Percentiles rank a stretch among this genome's conserved stretches.
These are phyloP conservation scores for Calvatia gigantea DNA, from an alignment of 768 basidiomycete genomes.

Conservation along the genomic window DNA sequence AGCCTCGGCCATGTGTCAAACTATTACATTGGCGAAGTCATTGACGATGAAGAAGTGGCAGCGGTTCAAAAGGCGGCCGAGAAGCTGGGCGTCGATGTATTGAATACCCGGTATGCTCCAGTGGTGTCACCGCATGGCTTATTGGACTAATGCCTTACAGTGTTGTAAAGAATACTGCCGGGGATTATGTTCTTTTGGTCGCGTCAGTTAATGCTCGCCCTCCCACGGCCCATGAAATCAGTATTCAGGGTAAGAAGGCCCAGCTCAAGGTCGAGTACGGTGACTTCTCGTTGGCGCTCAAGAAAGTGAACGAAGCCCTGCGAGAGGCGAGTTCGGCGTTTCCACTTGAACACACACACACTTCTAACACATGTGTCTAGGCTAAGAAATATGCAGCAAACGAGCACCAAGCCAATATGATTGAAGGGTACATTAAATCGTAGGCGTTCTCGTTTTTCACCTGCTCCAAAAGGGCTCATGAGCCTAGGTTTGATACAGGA, in stretches of 20 bases:
- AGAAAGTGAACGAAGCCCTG: slow-evolving; percentile 52
- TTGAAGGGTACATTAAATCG: slow-evolving; percentile 79
- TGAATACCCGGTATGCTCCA: slow-evolving; percentile 70
- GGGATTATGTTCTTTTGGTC: slow-evolving; percentile 67
- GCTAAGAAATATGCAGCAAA: slow-evolving; percentile 75
- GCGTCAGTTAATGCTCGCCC: slow-evolving; percentile 58
- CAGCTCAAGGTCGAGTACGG: slow-evolving; percentile 70
- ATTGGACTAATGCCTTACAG: slow-evolving; percentile 29
- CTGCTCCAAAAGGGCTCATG: not conserved
- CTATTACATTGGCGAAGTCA: slow-evolving; percentile 76
- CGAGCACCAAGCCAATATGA: slow-evolving; percentile 68
- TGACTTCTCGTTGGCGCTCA: slow-evolving; percentile 61
- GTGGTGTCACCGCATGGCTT: not conserved
- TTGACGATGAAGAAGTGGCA: slow-evolving; percentile 76
- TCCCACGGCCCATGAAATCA: slow-evolving; percentile 40
- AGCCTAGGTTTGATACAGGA: slow-evolving; percentile 66
- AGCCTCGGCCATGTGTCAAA: slow-evolving; percentile 75
- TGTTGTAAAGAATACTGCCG: slow-evolving; percentile 62
- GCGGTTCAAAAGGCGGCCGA: slow-evolving; percentile 75
- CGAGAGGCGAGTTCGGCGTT: slow-evolving; percentile 40
- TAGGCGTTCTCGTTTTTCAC: slow-evolving; percentile 25
- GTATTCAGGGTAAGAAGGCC: slow-evolving; percentile 35
- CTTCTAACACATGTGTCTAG: slow-evolving; percentile 28
- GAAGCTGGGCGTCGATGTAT: slow-evolving; percentile 65
- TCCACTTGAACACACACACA: not conserved